Percentiles rank a stretch among this genome's conserved stretches.
These are phyloP conservation scores for Aspergillus saccharolyticus DNA, from an alignment of 495 filamentous ascomycete genomes.

Conservation along the genomic window DNA sequence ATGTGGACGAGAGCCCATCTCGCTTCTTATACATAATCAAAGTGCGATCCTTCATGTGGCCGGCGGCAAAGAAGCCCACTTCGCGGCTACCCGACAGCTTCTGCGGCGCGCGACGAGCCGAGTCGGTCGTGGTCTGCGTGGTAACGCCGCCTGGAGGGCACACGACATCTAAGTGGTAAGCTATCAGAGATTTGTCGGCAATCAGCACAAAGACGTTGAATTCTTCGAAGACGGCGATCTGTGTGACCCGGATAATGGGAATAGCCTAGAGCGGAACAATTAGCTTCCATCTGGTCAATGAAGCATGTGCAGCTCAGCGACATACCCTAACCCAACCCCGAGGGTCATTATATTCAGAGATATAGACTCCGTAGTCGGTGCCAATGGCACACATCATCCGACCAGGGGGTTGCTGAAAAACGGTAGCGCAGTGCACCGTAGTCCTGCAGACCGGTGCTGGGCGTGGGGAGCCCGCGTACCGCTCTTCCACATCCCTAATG, in stretches of 20 bases:
- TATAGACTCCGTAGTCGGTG: slow-evolving; percentile 89
- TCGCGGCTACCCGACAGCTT: slow-evolving; percentile 83
- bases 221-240: slow-evolving; percentile 91
- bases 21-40: slow-evolving; percentile 96
- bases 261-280: slow-evolving; percentile 53
- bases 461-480: slow-evolving; percentile 57
- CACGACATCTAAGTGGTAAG: slow-evolving; percentile 89
- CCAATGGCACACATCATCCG: slow-evolving; percentile 91
- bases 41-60: slow-evolving; percentile 92
- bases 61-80: slow-evolving; percentile 92
- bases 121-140: slow-evolving; percentile 50
- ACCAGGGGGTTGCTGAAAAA: slow-evolving; percentile 69
- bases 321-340: slow-evolving; percentile 81
- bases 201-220: slow-evolving; percentile 89
- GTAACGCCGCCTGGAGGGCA: slow-evolving; percentile 65
- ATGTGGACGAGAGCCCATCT: slow-evolving; percentile 83
- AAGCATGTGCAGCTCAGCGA: slow-evolving; percentile 9
- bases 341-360: slow-evolving; percentile 78
- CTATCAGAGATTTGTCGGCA: slow-evolving; percentile 83
- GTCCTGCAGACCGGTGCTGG: slow-evolving; percentile 76
- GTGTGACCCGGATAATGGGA: slow-evolving; percentile 69
- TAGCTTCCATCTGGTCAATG: slow-evolving; percentile 13
- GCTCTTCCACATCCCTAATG: slow-evolving; percentile 78
- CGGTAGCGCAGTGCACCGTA: slow-evolving; percentile 85
- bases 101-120: slow-evolving; percentile 72